Conservation (phyloP, 805 yeast species). For the Wickerhamiella siamensis region DNA sequence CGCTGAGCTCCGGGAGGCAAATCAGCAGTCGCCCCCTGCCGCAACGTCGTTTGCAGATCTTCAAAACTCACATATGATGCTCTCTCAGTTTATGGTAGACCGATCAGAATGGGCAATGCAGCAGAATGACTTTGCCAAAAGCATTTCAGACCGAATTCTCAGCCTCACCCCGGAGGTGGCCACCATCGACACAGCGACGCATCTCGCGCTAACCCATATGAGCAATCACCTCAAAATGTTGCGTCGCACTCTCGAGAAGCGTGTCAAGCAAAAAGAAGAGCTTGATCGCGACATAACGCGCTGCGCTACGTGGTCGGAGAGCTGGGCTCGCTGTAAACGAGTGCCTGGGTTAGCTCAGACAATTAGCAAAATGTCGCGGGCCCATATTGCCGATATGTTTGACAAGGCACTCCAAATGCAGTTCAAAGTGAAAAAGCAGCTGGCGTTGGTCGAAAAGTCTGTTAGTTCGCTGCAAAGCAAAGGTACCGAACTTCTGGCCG, state of each 20-base stretch:
- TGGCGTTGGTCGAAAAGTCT: background rate
- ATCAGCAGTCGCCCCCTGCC: background rate
- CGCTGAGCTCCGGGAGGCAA: background rate
- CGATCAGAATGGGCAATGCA: constrained; percentile 3
- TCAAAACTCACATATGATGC: background rate
- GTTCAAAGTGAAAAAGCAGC: constrained; percentile 9
- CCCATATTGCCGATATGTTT: background rate
- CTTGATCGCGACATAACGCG: constrained; percentile 11
- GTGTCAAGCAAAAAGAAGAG: background rate
- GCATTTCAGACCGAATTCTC: background rate
- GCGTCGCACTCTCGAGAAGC: constrained; percentile 3
- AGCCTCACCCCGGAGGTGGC: background rate
- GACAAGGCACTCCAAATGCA: constrained; percentile 1
- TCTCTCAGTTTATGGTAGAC: background rate
- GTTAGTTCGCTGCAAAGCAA: background rate
- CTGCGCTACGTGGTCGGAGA: constrained; percentile 13
- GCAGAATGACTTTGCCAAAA: background rate
- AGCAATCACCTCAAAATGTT: constrained; percentile 2
- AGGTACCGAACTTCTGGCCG: background rate
- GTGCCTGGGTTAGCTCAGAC: constrained; percentile 10
- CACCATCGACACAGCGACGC: constrained; percentile 3
- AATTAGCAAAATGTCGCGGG: background rate
- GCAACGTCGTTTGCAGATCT: background rate
- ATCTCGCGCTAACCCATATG: constrained; percentile 8
- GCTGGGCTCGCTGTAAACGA: constrained; percentile 8